Evolutionary conservation across 352 stramenopile species (phyloP).

Genomic region (Phytophthora podocarpi): DNA sequence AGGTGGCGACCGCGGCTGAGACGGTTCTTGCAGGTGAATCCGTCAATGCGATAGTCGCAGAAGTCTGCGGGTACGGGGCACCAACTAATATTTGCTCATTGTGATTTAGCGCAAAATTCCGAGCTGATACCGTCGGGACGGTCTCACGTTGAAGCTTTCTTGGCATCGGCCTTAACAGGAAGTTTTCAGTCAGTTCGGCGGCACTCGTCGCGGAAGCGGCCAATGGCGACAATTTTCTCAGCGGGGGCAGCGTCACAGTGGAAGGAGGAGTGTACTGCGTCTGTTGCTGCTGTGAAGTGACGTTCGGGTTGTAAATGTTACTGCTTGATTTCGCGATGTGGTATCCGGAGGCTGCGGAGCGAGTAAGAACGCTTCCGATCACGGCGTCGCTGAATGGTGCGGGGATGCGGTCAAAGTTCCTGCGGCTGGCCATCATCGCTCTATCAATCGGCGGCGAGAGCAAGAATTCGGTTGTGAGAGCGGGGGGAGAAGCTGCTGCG

Average conservation of each 20-base stretch:
- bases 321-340: background rate
- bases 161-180: constrained; percentile 8
- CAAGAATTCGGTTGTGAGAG: constrained; percentile 11
- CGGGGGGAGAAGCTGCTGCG: background rate
- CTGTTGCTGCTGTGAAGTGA: constrained; percentile 3
- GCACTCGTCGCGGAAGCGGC: constrained; percentile 3
- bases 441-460: background rate
- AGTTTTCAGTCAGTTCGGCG: constrained; percentile 9
- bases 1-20: constrained; percentile 14
- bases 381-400: constrained; percentile 36
- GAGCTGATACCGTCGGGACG: background rate
- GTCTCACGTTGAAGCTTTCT: constrained; percentile 11
- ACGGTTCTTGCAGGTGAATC: constrained; percentile 24
- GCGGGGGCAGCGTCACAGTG: constrained; percentile 13
- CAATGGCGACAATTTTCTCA: constrained; percentile 27
- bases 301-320: background rate
- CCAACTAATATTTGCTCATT: background rate
- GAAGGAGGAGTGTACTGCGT: constrained; percentile 1
- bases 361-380: constrained; percentile 33
- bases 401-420: constrained; percentile 21
- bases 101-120: background rate
- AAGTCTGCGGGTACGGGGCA: background rate
- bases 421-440: constrained; percentile 32
- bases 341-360: constrained; percentile 3
- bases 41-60: background rate